phyloP scores from a whole-genome alignment of 225 moss, liverwort and hornwort species.

The Straminergon stramineum region DNA sequence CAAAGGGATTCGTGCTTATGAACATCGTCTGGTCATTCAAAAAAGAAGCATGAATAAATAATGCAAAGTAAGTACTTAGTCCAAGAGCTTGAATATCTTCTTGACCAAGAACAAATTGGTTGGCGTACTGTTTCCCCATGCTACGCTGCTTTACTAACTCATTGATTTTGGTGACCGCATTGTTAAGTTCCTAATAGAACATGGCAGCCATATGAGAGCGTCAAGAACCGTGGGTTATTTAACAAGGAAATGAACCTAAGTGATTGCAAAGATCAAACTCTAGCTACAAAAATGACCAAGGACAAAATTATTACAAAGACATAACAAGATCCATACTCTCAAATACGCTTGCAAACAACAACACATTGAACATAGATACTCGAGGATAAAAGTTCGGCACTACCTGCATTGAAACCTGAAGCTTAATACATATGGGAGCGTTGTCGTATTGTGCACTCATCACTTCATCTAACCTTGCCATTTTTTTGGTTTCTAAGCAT shows the following conservation, averaged over 20 bases:
- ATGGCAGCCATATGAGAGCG: neutral
- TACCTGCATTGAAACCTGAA: slow-evolving; percentile 64
- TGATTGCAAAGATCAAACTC: neutral
- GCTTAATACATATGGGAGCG: slow-evolving; percentile 42
- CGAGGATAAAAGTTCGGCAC: neutral
- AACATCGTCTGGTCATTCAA: neutral
- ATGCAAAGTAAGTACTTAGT: slow-evolving; percentile 28
- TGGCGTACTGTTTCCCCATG: slow-evolving; percentile 7
- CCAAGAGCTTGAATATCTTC: slow-evolving; percentile 64
- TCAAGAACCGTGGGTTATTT: neutral
- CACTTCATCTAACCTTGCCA: slow-evolving; percentile 33
- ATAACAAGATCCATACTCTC: no score
- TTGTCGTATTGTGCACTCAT: slow-evolving; percentile 48
- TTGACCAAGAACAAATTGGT: slow-evolving; percentile 42
- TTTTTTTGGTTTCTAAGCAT: slow-evolving; percentile 10
- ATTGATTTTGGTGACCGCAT: slow-evolving; percentile 51
- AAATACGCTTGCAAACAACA: neutral
- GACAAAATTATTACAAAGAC: no score
- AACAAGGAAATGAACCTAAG: neutral
- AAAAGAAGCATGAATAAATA: neutral
- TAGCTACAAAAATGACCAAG: neutral
- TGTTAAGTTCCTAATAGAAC: slow-evolving; percentile 64
- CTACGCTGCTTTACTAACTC: slow-evolving; percentile 44
- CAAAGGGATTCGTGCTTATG: neutral
- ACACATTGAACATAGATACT: neutral